A percentile compares a stretch with the other conserved stretches of the same genome.
Evolutionary conservation across 768 basidiomycete genomes (phyloP).

Genomic region (Phlebiopsis gigantea): DNA sequence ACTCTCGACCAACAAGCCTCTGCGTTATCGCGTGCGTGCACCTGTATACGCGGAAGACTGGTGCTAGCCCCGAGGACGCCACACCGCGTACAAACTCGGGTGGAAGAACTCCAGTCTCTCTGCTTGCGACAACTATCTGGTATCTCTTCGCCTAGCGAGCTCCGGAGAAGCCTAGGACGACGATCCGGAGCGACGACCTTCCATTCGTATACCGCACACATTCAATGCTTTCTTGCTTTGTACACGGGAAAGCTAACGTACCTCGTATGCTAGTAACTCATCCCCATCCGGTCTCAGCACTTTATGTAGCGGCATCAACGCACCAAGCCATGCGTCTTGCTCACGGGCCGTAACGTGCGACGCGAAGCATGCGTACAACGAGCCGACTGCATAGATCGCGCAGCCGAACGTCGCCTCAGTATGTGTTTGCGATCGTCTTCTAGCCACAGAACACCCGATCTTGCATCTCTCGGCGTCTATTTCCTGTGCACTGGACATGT

Average conservation of each 20-base stretch:
- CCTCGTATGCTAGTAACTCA: slow-evolving; percentile 60
- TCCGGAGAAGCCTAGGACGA: slow-evolving; percentile 7
- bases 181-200: slow-evolving; percentile 4
- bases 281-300: slow-evolving; percentile 42
- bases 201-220: no score
- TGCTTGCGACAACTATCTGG: slow-evolving; percentile 1
- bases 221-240: no score
- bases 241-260: slow-evolving; percentile 17
- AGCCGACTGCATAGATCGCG: slow-evolving; percentile 37
- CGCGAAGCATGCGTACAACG: slow-evolving; percentile 52
- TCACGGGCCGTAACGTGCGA: slow-evolving; percentile 56
- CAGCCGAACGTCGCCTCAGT: slow-evolving; percentile 58
- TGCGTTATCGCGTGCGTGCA: slow-evolving; percentile 15
- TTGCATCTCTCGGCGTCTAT: slow-evolving; percentile 21
- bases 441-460: slow-evolving; percentile 30
- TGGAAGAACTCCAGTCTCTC: slow-evolving; percentile 9
- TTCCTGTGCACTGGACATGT: slow-evolving; percentile 27
- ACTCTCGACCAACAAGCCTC: slow-evolving; percentile 45
- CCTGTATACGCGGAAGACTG: slow-evolving; percentile 1
- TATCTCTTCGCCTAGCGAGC: slow-evolving; percentile 10
- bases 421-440: slow-evolving; percentile 64
- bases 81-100: slow-evolving; percentile 10
- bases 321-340: slow-evolving; percentile 57
- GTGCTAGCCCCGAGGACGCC: slow-evolving; percentile 9
- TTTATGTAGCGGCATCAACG: slow-evolving; percentile 50